A percentile compares a stretch with the other conserved stretches of the same genome.
Evolutionary conservation across 2,329 filamentous ascomycete genomes (phyloP).

Genomic region (Trichoderma brevicompactum): DNA sequence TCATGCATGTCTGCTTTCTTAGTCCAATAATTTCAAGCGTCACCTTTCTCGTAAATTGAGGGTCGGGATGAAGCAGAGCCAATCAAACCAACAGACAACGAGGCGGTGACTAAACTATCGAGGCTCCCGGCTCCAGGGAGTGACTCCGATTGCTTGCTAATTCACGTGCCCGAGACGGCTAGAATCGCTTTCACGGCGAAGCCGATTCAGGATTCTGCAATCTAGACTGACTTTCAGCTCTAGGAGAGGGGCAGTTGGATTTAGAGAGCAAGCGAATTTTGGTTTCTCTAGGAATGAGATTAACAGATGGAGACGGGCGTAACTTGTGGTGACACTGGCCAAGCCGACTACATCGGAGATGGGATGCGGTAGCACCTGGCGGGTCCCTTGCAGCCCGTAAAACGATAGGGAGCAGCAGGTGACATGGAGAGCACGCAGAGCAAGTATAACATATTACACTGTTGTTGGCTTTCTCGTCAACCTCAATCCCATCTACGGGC

Average conservation of each 20-base stretch:
- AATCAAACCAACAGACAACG: conserved; percentile 16
- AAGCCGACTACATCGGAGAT: conserved; percentile 24
- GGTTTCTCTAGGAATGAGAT: neutral
- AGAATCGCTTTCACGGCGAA: conserved; percentile 6
- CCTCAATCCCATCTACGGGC: neutral
- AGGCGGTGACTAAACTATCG: conserved; percentile 19
- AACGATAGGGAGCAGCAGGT: conserved; percentile 12
- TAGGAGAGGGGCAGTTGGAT: neutral
- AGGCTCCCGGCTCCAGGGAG: neutral
- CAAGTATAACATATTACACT: neutral
- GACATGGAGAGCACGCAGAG: conserved; percentile 3
- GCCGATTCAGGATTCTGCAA: neutral
- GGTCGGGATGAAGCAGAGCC: conserved; percentile 25
- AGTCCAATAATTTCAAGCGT: conserved; percentile 18
- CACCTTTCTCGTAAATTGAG: conserved; percentile 8
- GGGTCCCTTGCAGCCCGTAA: conserved; percentile 26
- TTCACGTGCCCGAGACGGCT: neutral
- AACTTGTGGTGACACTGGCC: conserved; percentile 15
- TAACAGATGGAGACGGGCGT: neutral
- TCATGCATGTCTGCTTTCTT: conserved; percentile 21
- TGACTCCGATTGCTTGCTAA: neutral
- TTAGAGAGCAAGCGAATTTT: too few species aligned
- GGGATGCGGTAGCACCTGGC: conserved; percentile 15
- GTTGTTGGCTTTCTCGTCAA: neutral
- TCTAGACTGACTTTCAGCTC: neutral